Evolutionary conservation across 2,329 filamentous ascomycete species (phyloP).

Genomic region (Clarireedia monteithiana): DNA sequence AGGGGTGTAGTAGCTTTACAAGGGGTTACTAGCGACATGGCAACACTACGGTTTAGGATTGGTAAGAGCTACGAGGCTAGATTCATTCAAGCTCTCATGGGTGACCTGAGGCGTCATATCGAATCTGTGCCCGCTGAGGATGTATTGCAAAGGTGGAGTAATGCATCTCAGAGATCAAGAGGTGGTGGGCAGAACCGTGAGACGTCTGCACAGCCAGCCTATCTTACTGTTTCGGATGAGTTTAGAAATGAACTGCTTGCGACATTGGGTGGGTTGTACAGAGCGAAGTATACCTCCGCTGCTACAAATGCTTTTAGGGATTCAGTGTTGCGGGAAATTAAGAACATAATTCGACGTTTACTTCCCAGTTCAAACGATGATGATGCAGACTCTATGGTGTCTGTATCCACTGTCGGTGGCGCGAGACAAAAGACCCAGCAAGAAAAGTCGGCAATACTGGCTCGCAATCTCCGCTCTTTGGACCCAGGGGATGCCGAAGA

Average conservation of each 20-base stretch:
- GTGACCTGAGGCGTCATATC: constrained; percentile 74
- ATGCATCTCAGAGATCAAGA: constrained; percentile 63
- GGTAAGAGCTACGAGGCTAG: constrained; percentile 79
- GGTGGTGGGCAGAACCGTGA: constrained; percentile 55
- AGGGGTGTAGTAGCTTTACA: constrained; percentile 71
- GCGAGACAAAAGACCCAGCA: constrained; percentile 66
- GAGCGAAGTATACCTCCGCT: constrained; percentile 69
- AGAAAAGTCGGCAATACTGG: constrained; percentile 82
- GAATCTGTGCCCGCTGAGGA: constrained; percentile 62
- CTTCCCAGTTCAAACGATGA: constrained; percentile 91
- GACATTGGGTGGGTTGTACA: constrained; percentile 70
- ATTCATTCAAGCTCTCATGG: constrained; percentile 70
- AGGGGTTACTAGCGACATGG: constrained; percentile 70
- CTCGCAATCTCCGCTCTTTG: constrained; percentile 77
- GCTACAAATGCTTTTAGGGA: constrained; percentile 84
- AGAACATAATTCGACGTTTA: constrained; percentile 73
- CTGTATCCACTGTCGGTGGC: constrained; percentile 66
- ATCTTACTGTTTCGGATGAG: constrained; percentile 63
- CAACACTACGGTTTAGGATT: constrained; percentile 68
- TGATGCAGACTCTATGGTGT: constrained; percentile 84
- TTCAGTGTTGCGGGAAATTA: constrained; percentile 75
- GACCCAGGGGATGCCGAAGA: constrained; percentile 79
- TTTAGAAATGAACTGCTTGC: constrained; percentile 64
- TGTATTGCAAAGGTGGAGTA: constrained; percentile 79
- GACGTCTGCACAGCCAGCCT: constrained; percentile 61